These are phyloP conservation scores for Colletotrichum musae DNA, from an alignment of 2,329 filamentous ascomycete species.

Conservation along the genomic window DNA sequence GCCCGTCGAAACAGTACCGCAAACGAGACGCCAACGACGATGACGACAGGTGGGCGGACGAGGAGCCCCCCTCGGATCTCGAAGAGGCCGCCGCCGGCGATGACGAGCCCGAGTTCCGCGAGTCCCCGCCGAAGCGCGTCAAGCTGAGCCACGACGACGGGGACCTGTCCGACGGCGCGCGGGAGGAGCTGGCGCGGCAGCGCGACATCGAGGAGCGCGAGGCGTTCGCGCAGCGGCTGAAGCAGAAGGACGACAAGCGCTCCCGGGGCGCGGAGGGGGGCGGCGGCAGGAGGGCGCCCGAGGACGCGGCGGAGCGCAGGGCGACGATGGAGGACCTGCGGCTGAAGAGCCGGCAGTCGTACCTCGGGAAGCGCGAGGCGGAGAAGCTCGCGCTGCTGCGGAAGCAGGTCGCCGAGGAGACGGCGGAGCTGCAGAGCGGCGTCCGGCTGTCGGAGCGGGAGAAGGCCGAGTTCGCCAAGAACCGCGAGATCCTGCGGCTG, in stretches of 20 bases:
- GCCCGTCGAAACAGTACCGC: slow-evolving; percentile 59
- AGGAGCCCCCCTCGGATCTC: slow-evolving; percentile 69
- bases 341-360: slow-evolving; percentile 89
- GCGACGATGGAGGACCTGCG: slow-evolving; percentile 86
- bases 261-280: slow-evolving; percentile 71
- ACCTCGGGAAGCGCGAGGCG: slow-evolving; percentile 91
- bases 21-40: slow-evolving; percentile 55
- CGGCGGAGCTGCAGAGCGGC: slow-evolving; percentile 83
- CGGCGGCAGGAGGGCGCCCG: slow-evolving; percentile 58
- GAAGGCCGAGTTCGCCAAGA: slow-evolving; percentile 89
- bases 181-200: slow-evolving; percentile 70
- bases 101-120: slow-evolving; percentile 72
- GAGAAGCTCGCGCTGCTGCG: slow-evolving; percentile 89
- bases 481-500: slow-evolving; percentile 84
- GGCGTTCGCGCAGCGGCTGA: slow-evolving; percentile 83
- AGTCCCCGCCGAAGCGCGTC: slow-evolving; percentile 79
- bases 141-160: slow-evolving; percentile 73
- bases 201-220: slow-evolving; percentile 82
- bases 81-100: slow-evolving; percentile 53
- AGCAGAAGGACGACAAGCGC: slow-evolving; percentile 78
- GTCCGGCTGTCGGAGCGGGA: slow-evolving; percentile 82
- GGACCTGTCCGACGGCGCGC: slow-evolving; percentile 73
- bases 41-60: slow-evolving; percentile 87
- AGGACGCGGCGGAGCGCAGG: slow-evolving; percentile 76
- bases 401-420: slow-evolving; percentile 92